These are phyloP conservation scores for Fusarium domesticum DNA, from an alignment of 2,329 filamentous ascomycete species.

Conservation along the genomic window DNA sequence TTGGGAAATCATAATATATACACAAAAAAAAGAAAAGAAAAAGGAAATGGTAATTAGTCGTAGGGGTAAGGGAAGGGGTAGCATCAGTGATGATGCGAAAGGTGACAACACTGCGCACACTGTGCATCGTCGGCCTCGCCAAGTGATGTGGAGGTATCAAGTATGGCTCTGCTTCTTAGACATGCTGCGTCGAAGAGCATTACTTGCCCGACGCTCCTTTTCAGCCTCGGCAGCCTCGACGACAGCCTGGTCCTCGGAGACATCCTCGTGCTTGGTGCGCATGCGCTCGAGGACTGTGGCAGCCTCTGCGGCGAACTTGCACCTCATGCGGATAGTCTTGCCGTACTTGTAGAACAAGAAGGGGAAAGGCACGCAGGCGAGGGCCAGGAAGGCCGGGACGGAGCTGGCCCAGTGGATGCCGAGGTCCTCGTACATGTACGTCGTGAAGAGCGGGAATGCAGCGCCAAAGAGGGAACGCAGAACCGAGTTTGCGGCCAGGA, in stretches of 20 bases:
- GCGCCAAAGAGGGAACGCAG: conserved; percentile 70
- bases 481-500: conserved; percentile 69
- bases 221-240: conserved; percentile 25
- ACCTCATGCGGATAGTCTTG: conserved; percentile 56
- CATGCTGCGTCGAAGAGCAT: conserved; percentile 19
- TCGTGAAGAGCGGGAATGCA: conserved; percentile 71
- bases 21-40: too few species aligned
- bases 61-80: too few species aligned
- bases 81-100: too few species aligned
- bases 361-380: conserved; percentile 70
- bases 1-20: too few species aligned
- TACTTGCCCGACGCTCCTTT: conserved; percentile 26
- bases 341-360: conserved; percentile 76
- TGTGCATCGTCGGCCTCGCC: too few species aligned
- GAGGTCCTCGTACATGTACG: conserved; percentile 53
- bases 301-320: conserved; percentile 68
- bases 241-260: conserved; percentile 30
- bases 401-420: conserved; percentile 75
- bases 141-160: too few species aligned
- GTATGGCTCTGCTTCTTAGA: conserved; percentile 12
- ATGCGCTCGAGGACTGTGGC: conserved; percentile 55
- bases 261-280: conserved; percentile 31
- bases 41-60: too few species aligned
- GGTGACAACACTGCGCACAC: too few species aligned
- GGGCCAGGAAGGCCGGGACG: conserved; percentile 69